These are phyloP conservation scores for Aspergillus pseudoterreus DNA, from an alignment of 2,329 filamentous ascomycete genomes.

Conservation along the genomic window DNA sequence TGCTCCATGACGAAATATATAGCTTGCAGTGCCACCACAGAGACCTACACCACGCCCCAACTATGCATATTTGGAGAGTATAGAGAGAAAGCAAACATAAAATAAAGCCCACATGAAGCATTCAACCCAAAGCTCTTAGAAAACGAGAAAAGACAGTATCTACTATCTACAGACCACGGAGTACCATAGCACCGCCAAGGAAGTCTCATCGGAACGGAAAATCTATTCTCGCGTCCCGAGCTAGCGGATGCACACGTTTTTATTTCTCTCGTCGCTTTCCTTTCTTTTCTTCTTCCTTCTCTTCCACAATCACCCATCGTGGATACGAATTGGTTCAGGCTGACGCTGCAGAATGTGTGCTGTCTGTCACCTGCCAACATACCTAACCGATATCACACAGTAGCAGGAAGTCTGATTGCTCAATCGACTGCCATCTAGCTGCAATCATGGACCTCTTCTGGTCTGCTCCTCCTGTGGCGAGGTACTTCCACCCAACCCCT, in stretches of 20 bases:
- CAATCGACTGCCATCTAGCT: constrained; percentile 5
- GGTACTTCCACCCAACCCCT: constrained; percentile 44
- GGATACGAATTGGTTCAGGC: neutral
- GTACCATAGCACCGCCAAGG: neutral
- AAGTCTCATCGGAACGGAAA: neutral
- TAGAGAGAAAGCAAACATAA: no score
- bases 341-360: constrained; percentile 2
- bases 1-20: no score
- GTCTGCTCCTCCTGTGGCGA: constrained; percentile 62
- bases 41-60: no score
- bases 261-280: constrained; percentile 7
- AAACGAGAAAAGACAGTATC: no score
- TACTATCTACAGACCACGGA: no score
- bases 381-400: neutral
- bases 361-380: neutral
- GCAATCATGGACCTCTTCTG: constrained; percentile 58
- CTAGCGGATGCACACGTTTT: constrained; percentile 15
- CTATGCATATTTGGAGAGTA: no score
- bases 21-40: no score
- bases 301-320: neutral
- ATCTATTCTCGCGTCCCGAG: neutral
- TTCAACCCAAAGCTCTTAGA: no score
- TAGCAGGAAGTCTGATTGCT: neutral
- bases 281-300: constrained; percentile 1
- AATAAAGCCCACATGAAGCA: no score